Evolutionary conservation across 2,329 filamentous ascomycete genomes (phyloP), one percentile per base, ranked within the genome.

Genomic region (Fusarium verticillioides): DNA sequence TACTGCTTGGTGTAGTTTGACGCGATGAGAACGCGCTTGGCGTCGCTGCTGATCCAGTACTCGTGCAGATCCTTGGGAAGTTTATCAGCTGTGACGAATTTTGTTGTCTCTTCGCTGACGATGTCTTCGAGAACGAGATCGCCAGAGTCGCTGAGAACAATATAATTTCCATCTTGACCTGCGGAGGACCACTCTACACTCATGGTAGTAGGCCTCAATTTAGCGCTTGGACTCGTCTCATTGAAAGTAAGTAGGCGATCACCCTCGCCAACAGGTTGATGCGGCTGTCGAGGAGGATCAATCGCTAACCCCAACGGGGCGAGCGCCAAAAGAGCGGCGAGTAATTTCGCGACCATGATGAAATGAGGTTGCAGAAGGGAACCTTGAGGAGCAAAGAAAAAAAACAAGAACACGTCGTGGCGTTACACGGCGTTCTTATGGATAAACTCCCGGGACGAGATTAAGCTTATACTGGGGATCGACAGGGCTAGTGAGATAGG

Each of bases 1-100:
- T 93, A 93, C 78, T 91, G 87, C 80, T 92, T 91, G 19, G 89
- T 93, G 78, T 89, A 87, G 76, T 93, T 93, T 60, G 89, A 86
- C 3, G 90, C 85, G 82, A 91, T 89, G 23, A 93, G 81, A 1
- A 93, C 85, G 60, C 87, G 86, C 28, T 85, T 86, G 11, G 87
- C 84, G 75, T 92, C 89, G 5, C 88, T 82, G 44, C 88, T 89
- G 72, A 93, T 90, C 82, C 85, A 90, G 79, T 90, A 92, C 47
- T 89, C 87, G 68, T 83, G 82, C 66, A 88, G 83, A 58, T 86
- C 85, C 4, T 83, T 80, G 0, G 90, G 90, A 4, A 93, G 84
- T 67, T 88, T 83, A 66, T 88, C 87, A 5, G 88, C 86, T 4
- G 87, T 81, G 9, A 93, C 85, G 65, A 93, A 90, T 0, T 86